Evolutionary conservation across 805 yeast species (phyloP), one percentile per base, ranked within the genome.

Genomic region (Myxozyma lipomycoides): DNA sequence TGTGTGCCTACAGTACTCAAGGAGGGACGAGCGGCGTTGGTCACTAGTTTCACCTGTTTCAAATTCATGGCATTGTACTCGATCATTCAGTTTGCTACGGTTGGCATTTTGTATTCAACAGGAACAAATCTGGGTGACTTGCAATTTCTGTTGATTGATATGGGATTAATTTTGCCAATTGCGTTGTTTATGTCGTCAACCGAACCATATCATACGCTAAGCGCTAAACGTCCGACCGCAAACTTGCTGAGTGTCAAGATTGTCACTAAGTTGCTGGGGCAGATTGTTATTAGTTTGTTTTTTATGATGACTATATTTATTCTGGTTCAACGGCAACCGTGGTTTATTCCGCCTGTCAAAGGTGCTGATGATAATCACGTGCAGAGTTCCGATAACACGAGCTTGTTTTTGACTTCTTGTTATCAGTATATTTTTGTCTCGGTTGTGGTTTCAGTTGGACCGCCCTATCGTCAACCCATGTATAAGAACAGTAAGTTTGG

Each of bases 21-120:
- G 61, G 98, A 93, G 67, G 99, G 99, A 3, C 76, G 99, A 55
- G 95, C 96, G 1, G 84, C 97, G 19, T 73, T 93, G 64, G 96
- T 90, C 18, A 93, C 99, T 1, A 85, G 95, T 56, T 93, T 93
- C 69, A 83, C 96, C 34, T 93, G 98, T 68, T 93, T 93, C 80
- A 95, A 89, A 76, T 93, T 86, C 72, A 93, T 93, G 98, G 88
- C 97, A 46, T 70, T 95, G 52, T 93, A 93, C 70, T 87, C 96
- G 1, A 98, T 98, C 1, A 93, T 93, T 62, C 99, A 93, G 68
- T 93, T 93, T 64, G 76, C 88, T 46, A 79, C 96, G 0, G 95
- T 93, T 34, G 78, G 93, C 0, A 79, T 93, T 18, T 68, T 93
- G 51, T 93, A 93, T 71, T 81, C 83, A 59, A 75, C 86, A 48